A percentile compares a stretch with the other conserved stretches of the same genome.
phyloP scores from a whole-genome alignment of 805 yeast species.

The Yarrowia sp. region DNA sequence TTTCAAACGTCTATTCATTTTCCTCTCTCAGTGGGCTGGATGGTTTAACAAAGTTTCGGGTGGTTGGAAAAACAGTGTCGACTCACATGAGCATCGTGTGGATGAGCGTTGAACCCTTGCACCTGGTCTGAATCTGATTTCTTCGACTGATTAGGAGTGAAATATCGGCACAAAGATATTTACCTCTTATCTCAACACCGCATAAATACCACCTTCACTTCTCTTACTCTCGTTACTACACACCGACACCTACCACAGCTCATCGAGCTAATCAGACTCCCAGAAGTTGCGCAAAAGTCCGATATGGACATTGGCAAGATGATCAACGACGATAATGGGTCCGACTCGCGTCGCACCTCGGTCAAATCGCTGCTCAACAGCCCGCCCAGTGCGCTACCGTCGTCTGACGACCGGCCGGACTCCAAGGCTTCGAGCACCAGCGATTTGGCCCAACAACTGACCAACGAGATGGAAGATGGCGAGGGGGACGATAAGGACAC shows the following conservation, averaged over 20 bases:
- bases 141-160: too few species aligned
- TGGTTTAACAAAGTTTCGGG: conserved; percentile 2
- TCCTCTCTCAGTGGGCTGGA: not conserved
- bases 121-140: not conserved
- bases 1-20: too few species aligned
- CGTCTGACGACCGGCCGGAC: conserved; percentile 12
- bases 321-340: conserved; percentile 37
- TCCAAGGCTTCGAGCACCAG: conserved; percentile 24
- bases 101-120: not conserved
- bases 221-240: too few species aligned
- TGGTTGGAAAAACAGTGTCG: not conserved
- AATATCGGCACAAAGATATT: too few species aligned
- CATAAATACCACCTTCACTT: too few species aligned
- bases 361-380: conserved; percentile 36
- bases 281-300: not conserved
- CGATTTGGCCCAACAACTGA: conserved; percentile 25
- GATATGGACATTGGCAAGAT: conserved; percentile 36
- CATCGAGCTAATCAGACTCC: too few species aligned
- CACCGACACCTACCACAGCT: too few species aligned
- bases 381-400: conserved; percentile 7
- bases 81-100: conserved; percentile 9
- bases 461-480: conserved; percentile 17
- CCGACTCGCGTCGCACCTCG: conserved; percentile 37
- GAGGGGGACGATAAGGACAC: not conserved
- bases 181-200: too few species aligned